A percentile compares a stretch with the other conserved stretches of the same genome.
Conservation (phyloP, 495 filamentous ascomycete species). For the Penicillium coprophilum region DNA sequence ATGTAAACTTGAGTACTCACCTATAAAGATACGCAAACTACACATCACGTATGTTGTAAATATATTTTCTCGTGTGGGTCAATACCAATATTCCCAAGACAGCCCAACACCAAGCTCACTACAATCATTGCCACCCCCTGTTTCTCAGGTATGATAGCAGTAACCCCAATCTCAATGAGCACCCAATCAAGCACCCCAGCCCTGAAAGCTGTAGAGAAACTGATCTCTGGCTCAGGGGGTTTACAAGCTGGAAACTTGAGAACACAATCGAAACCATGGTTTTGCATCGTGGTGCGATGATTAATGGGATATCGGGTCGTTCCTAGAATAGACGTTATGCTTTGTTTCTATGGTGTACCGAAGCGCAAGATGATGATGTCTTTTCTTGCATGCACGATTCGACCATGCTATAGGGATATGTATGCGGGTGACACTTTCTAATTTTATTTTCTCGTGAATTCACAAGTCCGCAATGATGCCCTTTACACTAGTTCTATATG, state of each 20-base stretch:
- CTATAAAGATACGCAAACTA: too few relatives aligned
- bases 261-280: not conserved
- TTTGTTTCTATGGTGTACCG: not conserved
- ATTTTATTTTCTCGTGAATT: not conserved
- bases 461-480: not conserved
- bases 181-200: slow-evolving; percentile 13
- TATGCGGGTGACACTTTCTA: not conserved
- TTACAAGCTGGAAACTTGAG: slow-evolving; percentile 19
- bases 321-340: not conserved
- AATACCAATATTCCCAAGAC: too few relatives aligned
- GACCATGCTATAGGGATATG: not conserved
- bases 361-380: too few relatives aligned
- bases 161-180: slow-evolving; percentile 11
- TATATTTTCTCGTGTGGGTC: not conserved
- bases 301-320: not conserved
- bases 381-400: not conserved
- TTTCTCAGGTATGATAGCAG: slow-evolving; percentile 14
- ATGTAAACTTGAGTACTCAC: not conserved
- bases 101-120: slow-evolving; percentile 20
- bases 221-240: slow-evolving; percentile 21
- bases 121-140: slow-evolving; percentile 16
- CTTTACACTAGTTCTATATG: not conserved
- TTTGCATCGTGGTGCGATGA: not conserved
- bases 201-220: slow-evolving; percentile 17
- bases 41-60: too few relatives aligned